These are phyloP conservation scores for Cystobasidium ongulense DNA, from an alignment of 768 basidiomycete species.

Conservation along the genomic window DNA sequence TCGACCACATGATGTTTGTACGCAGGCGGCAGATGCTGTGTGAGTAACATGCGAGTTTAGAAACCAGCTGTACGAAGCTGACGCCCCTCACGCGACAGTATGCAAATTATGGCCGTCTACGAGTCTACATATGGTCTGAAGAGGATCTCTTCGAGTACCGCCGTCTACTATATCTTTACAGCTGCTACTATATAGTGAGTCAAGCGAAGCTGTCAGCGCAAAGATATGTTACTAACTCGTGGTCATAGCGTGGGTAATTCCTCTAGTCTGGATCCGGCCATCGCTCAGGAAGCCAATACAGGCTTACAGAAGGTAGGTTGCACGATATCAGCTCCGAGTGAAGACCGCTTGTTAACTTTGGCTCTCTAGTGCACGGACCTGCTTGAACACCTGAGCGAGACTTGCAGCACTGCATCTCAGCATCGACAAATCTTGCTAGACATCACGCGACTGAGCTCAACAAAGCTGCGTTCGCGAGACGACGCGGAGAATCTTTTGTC, in stretches of 20 bases:
- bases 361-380: slow-evolving; percentile 16
- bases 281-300: slow-evolving; percentile 7
- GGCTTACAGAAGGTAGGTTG: slow-evolving; percentile 13
- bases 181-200: slow-evolving; percentile 29
- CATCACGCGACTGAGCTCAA: slow-evolving; percentile 20
- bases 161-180: slow-evolving; percentile 29
- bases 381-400: slow-evolving; percentile 23
- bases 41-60: no score
- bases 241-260: slow-evolving; percentile 21
- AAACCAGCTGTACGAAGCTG: not conserved
- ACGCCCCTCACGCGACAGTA: not conserved
- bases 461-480: slow-evolving; percentile 24
- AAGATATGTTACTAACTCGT: not conserved
- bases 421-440: slow-evolving; percentile 27
- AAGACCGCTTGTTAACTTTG: not conserved
- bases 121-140: slow-evolving; percentile 20
- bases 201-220: not conserved
- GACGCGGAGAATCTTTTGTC: slow-evolving; percentile 26
- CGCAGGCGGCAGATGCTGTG: slow-evolving; percentile 22
- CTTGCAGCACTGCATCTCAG: slow-evolving; percentile 18
- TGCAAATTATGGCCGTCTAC: slow-evolving; percentile 26
- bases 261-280: slow-evolving; percentile 10
- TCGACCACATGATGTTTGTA: slow-evolving; percentile 27
- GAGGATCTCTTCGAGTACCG: slow-evolving; percentile 19
- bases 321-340: not conserved